These are phyloP conservation scores for Drosera capensis DNA, from an alignment of 148 eudicot species.

Conservation along the genomic window DNA sequence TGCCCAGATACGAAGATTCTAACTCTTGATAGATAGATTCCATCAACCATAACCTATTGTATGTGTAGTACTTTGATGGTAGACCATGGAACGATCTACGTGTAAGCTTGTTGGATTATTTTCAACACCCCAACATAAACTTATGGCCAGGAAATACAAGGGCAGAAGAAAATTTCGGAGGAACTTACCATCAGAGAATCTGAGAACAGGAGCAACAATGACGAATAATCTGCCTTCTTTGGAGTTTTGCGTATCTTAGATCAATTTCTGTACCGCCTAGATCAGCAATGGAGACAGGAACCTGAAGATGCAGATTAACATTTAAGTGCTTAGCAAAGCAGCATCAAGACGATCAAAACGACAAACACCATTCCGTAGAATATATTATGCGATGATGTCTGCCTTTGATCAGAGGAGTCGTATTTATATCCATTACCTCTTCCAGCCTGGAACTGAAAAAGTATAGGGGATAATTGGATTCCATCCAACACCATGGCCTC, in stretches of 20 bases:
- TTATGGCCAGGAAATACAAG: too few relatives aligned
- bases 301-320: constrained; percentile 22
- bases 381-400: too few relatives aligned
- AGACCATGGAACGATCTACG: not conserved
- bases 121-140: too few relatives aligned
- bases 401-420: not conserved
- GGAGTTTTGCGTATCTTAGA: constrained; percentile 63
- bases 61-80: not conserved
- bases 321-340: not conserved
- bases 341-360: not conserved
- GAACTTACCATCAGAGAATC: constrained; percentile 69
- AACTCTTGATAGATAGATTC: not conserved
- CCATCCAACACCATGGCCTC: constrained; percentile 99
- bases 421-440: constrained; percentile 35
- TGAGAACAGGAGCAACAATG: constrained; percentile 78
- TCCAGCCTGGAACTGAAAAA: constrained; percentile 77
- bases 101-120: not conserved
- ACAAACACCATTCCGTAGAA: not conserved
- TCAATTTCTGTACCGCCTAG: constrained; percentile 95
- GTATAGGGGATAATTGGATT: constrained; percentile 93
- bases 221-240: constrained; percentile 65
- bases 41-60: not conserved
- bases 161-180: not conserved
- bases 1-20: not conserved
- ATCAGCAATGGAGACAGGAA: constrained; percentile 94